A percentile compares a stretch with the other conserved stretches of the same genome.
These are phyloP conservation scores for Anthostomella pinea DNA, from an alignment of 2,329 filamentous ascomycete species.

Conservation along the genomic window DNA sequence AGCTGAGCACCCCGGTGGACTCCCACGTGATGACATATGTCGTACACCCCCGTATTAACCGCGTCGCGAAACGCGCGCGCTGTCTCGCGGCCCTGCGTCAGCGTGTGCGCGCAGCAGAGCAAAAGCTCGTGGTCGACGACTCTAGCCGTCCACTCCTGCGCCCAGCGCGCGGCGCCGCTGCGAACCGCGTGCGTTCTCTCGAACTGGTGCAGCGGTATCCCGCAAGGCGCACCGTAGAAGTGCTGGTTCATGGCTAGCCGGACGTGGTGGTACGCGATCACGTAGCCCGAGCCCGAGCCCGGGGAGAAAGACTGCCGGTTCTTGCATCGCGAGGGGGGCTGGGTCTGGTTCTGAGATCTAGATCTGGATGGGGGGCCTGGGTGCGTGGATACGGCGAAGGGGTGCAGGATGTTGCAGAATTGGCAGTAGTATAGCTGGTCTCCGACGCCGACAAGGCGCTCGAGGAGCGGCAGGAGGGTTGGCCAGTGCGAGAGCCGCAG, in stretches of 20 bases:
- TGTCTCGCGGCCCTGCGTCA: background rate
- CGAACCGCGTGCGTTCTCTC: background rate
- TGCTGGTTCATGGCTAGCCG: constrained; percentile 1
- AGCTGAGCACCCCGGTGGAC: constrained; percentile 1
- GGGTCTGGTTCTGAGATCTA: background rate
- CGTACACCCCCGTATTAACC: background rate
- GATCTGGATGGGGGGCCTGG: background rate
- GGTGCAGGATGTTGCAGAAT: constrained; percentile 2
- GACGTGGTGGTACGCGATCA: constrained; percentile 1
- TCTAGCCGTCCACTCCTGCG: background rate
- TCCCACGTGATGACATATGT: constrained; percentile 2
- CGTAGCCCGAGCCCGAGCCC: background rate
- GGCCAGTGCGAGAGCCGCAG: constrained; percentile 4
- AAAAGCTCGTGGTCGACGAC: constrained; percentile 3
- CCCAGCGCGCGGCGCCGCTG: background rate
- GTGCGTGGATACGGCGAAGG: background rate
- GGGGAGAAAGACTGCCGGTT: constrained; percentile 2
- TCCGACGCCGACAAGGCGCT: background rate
- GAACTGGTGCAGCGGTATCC: constrained; percentile 1
- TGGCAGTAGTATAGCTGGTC: constrained; percentile 3
- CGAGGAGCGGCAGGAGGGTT: constrained; percentile 1
- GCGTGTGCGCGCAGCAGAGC: constrained; percentile 2
- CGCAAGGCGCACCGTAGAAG: background rate
- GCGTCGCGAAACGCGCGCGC: constrained; percentile 1
- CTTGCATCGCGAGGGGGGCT: background rate